Evolutionary conservation across 2,329 filamentous ascomycete species (phyloP).

Genomic region (Colletotrichum acutatum): DNA sequence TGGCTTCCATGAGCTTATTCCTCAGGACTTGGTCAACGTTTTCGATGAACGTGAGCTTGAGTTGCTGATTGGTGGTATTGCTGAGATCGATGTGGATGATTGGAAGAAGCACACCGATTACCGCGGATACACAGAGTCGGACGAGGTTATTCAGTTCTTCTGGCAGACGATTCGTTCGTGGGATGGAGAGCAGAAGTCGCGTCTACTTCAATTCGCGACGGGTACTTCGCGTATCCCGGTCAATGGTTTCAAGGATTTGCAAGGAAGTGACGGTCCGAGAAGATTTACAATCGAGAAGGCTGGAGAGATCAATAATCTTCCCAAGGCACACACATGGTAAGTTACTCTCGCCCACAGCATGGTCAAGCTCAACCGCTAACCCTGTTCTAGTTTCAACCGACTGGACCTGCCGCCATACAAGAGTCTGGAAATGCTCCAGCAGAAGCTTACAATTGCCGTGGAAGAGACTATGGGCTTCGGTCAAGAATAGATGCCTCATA

Average conservation of each 20-base stretch:
- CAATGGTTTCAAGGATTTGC: conserved; percentile 99
- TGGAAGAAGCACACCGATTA: conserved; percentile 99
- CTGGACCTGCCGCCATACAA: conserved; percentile 96
- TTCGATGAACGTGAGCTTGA: conserved; percentile 98
- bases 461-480: conserved; percentile 99
- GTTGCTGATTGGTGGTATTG: conserved; percentile 96
- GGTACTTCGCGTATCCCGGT: conserved; percentile 98
- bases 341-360: conserved; percentile 46
- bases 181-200: conserved; percentile 98
- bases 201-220: conserved; percentile 95
- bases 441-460: conserved; percentile 95
- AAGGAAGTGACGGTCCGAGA: conserved; percentile 94
- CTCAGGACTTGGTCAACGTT: conserved; percentile 95
- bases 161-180: conserved; percentile 97
- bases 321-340: conserved; percentile 98
- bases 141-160: conserved; percentile 98
- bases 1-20: conserved; percentile 97
- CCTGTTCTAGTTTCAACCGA: conserved; percentile 83
- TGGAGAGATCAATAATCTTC: conserved; percentile 88
- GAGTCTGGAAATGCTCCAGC: conserved; percentile 82
- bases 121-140: conserved; percentile 96
- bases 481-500: conserved; percentile 77
- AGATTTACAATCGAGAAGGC: conserved; percentile 99
- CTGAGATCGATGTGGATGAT: conserved; percentile 99
- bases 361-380: conserved; percentile 37